These are phyloP conservation scores for Coemansia sp. DNA, from an alignment of 192 early-diverging fungal species.

Conservation along the genomic window DNA sequence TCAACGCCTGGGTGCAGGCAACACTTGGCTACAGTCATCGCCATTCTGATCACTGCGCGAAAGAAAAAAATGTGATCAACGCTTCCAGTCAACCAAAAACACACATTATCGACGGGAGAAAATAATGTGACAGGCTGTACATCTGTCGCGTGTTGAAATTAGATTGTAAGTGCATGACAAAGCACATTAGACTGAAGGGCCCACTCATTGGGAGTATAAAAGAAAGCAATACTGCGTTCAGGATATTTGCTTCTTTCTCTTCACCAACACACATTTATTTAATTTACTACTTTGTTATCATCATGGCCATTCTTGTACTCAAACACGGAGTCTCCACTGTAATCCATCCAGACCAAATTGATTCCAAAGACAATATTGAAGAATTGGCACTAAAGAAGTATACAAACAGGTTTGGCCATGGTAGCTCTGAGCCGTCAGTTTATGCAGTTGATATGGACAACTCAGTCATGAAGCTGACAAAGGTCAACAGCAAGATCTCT, in stretches of 20 bases:
- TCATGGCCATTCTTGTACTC: slow-evolving; percentile 2
- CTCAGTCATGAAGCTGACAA: background rate
- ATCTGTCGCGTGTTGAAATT: background rate
- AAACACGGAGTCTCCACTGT: background rate
- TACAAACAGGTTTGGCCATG: background rate
- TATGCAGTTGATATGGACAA: background rate
- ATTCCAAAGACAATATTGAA: background rate
- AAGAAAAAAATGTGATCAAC: background rate
- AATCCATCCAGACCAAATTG: background rate
- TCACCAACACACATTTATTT: too few species aligned
- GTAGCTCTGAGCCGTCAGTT: background rate
- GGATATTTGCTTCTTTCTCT: background rate
- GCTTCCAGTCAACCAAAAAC: background rate
- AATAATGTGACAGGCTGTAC: background rate
- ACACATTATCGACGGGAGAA: background rate
- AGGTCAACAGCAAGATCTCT: background rate
- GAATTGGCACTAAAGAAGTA: background rate
- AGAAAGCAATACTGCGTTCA: background rate
- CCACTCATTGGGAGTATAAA: background rate
- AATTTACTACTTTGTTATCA: background rate
- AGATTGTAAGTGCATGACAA: background rate
- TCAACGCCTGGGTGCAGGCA: background rate
- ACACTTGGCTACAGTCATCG: too few species aligned
- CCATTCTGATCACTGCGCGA: background rate
- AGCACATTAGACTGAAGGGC: background rate